phyloP scores from a whole-genome alignment of 2,329 filamentous ascomycete species.

The Bimuria novae-zelandiae region DNA sequence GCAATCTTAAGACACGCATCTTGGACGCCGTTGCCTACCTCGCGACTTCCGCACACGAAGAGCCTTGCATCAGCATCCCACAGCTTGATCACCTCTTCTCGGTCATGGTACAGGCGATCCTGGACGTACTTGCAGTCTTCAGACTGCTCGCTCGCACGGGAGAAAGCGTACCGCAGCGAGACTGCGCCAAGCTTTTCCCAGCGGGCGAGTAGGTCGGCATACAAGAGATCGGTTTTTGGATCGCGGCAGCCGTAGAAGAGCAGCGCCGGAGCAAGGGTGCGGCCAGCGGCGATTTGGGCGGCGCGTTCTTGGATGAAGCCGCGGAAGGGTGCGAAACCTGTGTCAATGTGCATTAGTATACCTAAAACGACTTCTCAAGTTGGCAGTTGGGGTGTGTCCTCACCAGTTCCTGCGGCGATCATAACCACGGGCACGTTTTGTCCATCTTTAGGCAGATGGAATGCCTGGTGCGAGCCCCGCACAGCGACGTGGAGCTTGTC shows the following conservation, averaged over 20 bases:
- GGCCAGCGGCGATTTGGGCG: conserved; percentile 52
- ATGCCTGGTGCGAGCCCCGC: conserved; percentile 47
- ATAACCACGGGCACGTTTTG: conserved; percentile 50
- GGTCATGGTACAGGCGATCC: conserved; percentile 56
- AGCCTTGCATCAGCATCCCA: conserved; percentile 59
- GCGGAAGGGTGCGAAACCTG: conserved; percentile 51
- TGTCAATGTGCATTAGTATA: conserved; percentile 35
- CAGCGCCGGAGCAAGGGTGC: conserved; percentile 62
- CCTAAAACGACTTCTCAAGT: not conserved
- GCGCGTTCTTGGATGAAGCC: conserved; percentile 50
- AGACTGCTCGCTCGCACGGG: conserved; percentile 48
- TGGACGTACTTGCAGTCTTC: conserved; percentile 60
- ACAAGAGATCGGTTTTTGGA: conserved; percentile 62
- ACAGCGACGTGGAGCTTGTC: conserved; percentile 51
- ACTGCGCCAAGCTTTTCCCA: conserved; percentile 68
- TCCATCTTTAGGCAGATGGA: conserved; percentile 50
- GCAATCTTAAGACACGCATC: conserved; percentile 50
- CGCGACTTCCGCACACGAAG: conserved; percentile 66
- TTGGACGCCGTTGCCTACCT: conserved; percentile 53
- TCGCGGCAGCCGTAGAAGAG: conserved; percentile 68
- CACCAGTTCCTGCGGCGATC: conserved; percentile 43
- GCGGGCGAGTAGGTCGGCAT: conserved; percentile 60
- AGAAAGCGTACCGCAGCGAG: conserved; percentile 65
- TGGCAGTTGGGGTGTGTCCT: not conserved
- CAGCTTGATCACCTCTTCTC: conserved; percentile 50